A percentile compares a stretch with the other conserved stretches of the same genome.
These are phyloP conservation scores for Suhomyces kunorum DNA, from an alignment of 1,139 yeast species.

Conservation along the genomic window DNA sequence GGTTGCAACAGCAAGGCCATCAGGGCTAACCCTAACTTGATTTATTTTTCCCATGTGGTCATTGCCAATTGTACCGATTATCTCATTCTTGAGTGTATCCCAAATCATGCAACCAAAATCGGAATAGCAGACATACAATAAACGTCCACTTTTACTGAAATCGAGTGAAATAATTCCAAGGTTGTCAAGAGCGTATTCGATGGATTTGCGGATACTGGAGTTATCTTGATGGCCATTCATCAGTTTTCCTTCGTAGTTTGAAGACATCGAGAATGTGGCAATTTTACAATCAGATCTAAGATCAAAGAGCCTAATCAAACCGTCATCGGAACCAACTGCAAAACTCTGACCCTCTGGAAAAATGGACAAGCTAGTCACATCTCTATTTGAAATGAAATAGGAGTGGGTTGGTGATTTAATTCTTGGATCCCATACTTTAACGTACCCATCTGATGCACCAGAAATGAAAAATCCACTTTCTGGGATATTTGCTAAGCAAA, in stretches of 20 bases:
- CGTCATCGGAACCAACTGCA: constrained; percentile 79
- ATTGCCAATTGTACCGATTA: constrained; percentile 56
- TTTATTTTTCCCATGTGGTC: constrained; percentile 65
- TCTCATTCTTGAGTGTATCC: constrained; percentile 70
- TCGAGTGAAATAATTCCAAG: constrained; percentile 72
- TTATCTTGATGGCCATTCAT: background rate
- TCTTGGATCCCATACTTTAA: constrained; percentile 73
- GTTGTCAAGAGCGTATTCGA: constrained; percentile 39
- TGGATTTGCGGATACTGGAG: background rate
- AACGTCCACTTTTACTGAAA: constrained; percentile 73
- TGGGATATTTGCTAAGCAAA: constrained; percentile 34
- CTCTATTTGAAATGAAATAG: constrained; percentile 62
- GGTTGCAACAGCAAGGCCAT: constrained; percentile 73
- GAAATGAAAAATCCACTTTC: constrained; percentile 52
- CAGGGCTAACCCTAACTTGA: constrained; percentile 66
- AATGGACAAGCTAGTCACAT: constrained; percentile 64
- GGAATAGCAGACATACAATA: constrained; percentile 73
- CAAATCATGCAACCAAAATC: constrained; percentile 76
- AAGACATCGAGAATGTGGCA: constrained; percentile 47
- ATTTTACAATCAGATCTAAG: constrained; percentile 75
- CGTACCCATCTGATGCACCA: constrained; percentile 76
- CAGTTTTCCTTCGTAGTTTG: constrained; percentile 14
- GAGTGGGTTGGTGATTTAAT: constrained; percentile 55
- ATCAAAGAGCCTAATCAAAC: constrained; percentile 71
- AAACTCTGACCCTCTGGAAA: constrained; percentile 74